A percentile compares a stretch with the other conserved stretches of the same genome.
Conservation (phyloP, 148 eudicot species). For the Selenicereus undatus region DNA sequence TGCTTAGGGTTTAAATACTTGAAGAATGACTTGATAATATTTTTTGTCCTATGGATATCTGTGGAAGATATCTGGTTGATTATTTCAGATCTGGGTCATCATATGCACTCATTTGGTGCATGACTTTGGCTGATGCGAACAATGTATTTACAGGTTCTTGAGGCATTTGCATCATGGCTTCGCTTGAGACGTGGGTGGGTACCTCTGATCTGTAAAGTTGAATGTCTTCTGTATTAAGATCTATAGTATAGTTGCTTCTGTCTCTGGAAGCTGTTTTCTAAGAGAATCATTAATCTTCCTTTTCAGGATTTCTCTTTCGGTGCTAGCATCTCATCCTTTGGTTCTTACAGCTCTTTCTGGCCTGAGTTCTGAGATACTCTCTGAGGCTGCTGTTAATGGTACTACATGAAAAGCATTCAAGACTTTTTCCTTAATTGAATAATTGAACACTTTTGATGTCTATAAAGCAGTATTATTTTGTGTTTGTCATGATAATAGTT, state of each 20-base stretch:
- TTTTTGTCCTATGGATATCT: neutral
- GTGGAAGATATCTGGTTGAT: constrained; percentile 2
- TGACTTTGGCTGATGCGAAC: constrained; percentile 15
- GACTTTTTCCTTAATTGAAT: neutral
- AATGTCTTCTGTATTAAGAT: neutral
- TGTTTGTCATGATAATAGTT: neutral
- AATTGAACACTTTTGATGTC: too few species aligned
- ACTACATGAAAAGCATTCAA: constrained; percentile 20
- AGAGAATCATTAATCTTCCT: constrained; percentile 22
- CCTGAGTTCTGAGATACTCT: constrained; percentile 68
- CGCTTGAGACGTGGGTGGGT: constrained; percentile 85
- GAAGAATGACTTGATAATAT: neutral
- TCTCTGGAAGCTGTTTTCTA: constrained; percentile 7
- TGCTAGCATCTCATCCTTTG: constrained; percentile 85
- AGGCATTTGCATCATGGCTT: constrained; percentile 99
- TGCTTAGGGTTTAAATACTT: neutral
- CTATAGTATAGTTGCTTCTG: constrained; percentile 1
- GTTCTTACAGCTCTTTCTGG: constrained; percentile 85
- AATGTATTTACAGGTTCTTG: constrained; percentile 67
- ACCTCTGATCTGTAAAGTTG: constrained; percentile 7
- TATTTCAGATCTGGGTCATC: constrained; percentile 1
- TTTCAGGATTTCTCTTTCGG: constrained; percentile 76
- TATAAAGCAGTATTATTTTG: neutral
- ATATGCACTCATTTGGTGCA: constrained; percentile 13
- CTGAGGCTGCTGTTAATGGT: constrained; percentile 97